These are phyloP conservation scores for Talaromyces sp. DNA, from an alignment of 2,329 filamentous ascomycete species.

Conservation along the genomic window DNA sequence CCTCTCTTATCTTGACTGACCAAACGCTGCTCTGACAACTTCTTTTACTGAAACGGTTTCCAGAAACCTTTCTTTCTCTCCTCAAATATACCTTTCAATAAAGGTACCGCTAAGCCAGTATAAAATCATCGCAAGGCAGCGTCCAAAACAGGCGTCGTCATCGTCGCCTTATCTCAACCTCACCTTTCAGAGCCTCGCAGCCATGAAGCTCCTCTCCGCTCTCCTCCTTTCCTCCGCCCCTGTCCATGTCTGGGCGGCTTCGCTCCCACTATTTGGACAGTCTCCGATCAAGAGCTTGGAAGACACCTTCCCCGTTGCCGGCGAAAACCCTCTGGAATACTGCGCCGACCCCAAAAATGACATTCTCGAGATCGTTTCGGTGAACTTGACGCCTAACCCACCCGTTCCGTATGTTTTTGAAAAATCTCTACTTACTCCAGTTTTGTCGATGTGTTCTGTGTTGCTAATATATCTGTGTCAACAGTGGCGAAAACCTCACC, in stretches of 20 bases:
- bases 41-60: neutral
- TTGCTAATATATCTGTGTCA: conserved; percentile 19
- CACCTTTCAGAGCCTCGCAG: conserved; percentile 5
- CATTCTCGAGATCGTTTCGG: conserved; percentile 70
- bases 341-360: conserved; percentile 69
- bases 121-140: neutral
- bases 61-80: neutral
- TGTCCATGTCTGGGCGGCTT: conserved; percentile 43
- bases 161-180: conserved; percentile 8
- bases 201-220: conserved; percentile 42
- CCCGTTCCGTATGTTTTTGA: conserved; percentile 68
- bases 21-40: neutral
- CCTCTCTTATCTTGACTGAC: neutral
- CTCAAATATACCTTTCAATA: neutral
- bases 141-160: neutral
- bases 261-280: conserved; percentile 50
- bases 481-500: conserved; percentile 69
- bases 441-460: neutral
- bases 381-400: conserved; percentile 82
- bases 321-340: conserved; percentile 79
- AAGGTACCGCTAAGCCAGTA: too few relatives aligned
- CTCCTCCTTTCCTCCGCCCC: conserved; percentile 46
- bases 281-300: conserved; percentile 49
- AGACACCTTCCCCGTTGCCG: conserved; percentile 65
- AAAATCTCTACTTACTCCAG: neutral